phyloP scores from a whole-genome alignment of 2,329 filamentous ascomycete species.

The Cercospora beticola region DNA sequence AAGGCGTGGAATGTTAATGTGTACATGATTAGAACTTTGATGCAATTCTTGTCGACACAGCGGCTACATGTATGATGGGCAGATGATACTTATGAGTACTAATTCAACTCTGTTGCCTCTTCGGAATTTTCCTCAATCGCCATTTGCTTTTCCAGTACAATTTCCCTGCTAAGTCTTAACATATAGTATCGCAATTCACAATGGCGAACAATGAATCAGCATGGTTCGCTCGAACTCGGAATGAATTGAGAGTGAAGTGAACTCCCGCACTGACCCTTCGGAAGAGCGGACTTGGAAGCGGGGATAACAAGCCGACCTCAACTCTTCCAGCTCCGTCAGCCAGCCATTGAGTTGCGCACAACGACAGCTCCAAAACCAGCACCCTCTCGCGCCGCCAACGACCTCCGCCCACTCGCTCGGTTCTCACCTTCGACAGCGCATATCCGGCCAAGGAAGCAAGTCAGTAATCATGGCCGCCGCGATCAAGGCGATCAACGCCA shows the following conservation, averaged over 20 bases:
- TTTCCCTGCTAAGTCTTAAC: too few relatives aligned
- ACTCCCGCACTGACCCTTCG: constrained; percentile 3
- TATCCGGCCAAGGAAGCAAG: background rate
- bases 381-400: background rate
- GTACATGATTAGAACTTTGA: background rate
- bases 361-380: background rate
- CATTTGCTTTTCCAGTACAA: background rate
- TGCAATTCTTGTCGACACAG: background rate
- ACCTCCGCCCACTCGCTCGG: background rate
- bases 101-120: background rate
- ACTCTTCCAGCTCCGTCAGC: background rate
- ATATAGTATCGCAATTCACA: background rate
- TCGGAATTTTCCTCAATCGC: too few relatives aligned
- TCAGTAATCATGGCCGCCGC: constrained; percentile 50
- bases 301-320: background rate
- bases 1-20: background rate
- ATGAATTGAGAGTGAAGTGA: background rate
- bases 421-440: background rate
- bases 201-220: background rate
- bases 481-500: constrained; percentile 55
- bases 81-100: background rate
- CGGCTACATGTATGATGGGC: background rate
- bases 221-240: background rate
- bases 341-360: background rate
- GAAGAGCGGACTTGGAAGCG: constrained; percentile 8